Conservation (phyloP, 208 protist species). For the Phytomonas sp. region DNA sequence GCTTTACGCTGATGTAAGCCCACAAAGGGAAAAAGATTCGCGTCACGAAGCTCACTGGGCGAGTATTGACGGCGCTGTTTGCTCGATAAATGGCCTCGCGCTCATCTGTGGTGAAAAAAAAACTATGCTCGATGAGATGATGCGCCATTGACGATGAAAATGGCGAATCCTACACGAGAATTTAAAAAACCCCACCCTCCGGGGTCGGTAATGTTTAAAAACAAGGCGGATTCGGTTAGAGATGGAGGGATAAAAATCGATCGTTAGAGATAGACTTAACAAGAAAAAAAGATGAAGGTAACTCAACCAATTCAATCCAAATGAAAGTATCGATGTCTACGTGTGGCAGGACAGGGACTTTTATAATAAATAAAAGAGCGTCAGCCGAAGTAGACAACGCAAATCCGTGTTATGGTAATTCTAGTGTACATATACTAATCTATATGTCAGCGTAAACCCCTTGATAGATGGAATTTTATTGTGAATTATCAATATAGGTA, state of each 20-base stretch:
- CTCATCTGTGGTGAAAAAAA: slow-evolving; percentile 68
- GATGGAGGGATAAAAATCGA: too few relatives aligned
- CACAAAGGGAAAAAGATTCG: slow-evolving; percentile 61
- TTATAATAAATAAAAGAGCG: background rate
- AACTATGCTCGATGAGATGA: slow-evolving; percentile 64
- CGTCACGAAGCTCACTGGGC: slow-evolving; percentile 68
- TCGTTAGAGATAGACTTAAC: too few relatives aligned
- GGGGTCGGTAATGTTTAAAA: slow-evolving; percentile 2
- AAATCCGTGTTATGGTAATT: background rate
- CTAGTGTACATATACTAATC: background rate
- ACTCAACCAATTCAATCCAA: too few relatives aligned
- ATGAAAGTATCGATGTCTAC: too few relatives aligned
- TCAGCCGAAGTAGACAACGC: background rate
- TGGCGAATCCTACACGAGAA: background rate
- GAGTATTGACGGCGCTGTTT: slow-evolving; percentile 59
- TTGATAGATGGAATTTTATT: background rate
- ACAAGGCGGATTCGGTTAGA: background rate
- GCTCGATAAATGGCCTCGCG: slow-evolving; percentile 58
- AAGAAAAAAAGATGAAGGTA: too few relatives aligned
- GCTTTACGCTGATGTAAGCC: slow-evolving; percentile 34
- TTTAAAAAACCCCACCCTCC: background rate
- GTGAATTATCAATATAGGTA: background rate
- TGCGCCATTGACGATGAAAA: slow-evolving; percentile 21
- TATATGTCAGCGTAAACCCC: background rate
- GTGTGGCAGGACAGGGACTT: background rate